Conservation (phyloP, 768 basidiomycete genomes). For the Fistulinella prunicolor region DNA sequence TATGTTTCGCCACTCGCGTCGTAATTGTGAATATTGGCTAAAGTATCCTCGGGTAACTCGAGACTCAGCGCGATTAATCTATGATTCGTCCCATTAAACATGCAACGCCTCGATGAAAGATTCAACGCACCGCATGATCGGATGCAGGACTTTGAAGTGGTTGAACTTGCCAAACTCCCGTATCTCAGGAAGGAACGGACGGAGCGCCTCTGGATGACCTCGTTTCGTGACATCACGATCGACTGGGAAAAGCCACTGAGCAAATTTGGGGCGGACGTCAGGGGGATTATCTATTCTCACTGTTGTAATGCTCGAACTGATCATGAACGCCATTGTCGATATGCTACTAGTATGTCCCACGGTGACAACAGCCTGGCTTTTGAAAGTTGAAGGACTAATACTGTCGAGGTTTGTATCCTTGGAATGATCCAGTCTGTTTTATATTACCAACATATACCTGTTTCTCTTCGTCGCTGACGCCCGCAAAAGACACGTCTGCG, state of each 20-base stretch:
- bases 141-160: conserved; percentile 50
- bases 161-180: conserved; percentile 49
- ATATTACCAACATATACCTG: conserved; percentile 37
- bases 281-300: conserved; percentile 34
- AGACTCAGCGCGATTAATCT: conserved; percentile 52
- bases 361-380: background rate
- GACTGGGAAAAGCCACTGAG: conserved; percentile 33
- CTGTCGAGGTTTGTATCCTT: conserved; percentile 51
- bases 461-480: conserved; percentile 44
- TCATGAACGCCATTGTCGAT: conserved; percentile 62
- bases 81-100: background rate
- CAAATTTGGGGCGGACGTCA: background rate
- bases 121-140: conserved; percentile 39
- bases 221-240: conserved; percentile 47
- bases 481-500: conserved; percentile 43
- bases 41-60: conserved; percentile 51
- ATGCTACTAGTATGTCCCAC: conserved; percentile 40
- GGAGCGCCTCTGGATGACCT: conserved; percentile 46
- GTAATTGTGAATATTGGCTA: conserved; percentile 47
- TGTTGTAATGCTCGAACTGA: conserved; percentile 61
- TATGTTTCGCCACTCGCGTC: conserved; percentile 41
- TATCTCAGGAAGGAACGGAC: conserved; percentile 53
- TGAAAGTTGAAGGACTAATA: conserved; percentile 31
- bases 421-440: conserved; percentile 45
- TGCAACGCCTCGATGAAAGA: background rate